Percentiles rank a stretch among this genome's conserved stretches.
Conservation (phyloP, 2,329 filamentous ascomycete genomes). For the Talaromyces islandicus region DNA sequence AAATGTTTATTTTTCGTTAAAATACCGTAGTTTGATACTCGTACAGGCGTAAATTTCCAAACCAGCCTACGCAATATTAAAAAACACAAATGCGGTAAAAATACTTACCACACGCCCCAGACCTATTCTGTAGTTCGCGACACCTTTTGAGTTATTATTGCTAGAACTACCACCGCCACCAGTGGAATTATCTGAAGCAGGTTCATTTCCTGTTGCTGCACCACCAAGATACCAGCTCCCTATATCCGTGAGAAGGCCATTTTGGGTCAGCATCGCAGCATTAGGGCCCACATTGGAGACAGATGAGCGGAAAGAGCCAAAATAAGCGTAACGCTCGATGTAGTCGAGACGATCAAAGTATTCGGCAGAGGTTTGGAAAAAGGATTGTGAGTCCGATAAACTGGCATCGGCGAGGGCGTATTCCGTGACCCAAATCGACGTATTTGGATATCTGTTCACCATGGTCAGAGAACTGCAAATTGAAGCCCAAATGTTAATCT, state of each 20-base stretch:
- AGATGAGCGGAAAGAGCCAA: conserved; percentile 7
- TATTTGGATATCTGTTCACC: conserved; percentile 6
- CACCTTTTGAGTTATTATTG: background rate
- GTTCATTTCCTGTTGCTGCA: conserved; percentile 6
- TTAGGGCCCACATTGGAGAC: conserved; percentile 9
- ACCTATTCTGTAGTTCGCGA: background rate
- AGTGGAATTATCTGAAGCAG: conserved; percentile 1
- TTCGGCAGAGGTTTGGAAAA: conserved; percentile 9
- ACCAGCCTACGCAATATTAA: background rate
- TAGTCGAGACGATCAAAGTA: conserved; percentile 11
- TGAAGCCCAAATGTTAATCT: background rate
- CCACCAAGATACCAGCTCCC: conserved; percentile 10
- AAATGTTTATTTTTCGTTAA: background rate
- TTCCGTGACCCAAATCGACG: conserved; percentile 9
- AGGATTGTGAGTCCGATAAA: conserved; percentile 2
- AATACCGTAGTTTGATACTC: background rate
- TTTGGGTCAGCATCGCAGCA: conserved; percentile 7
- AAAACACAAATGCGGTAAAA: background rate
- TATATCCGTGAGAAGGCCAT: conserved; percentile 9
- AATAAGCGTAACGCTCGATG: conserved; percentile 10
- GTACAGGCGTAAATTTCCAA: background rate
- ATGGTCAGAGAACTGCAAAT: background rate
- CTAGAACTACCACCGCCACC: background rate
- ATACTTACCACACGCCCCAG: background rate
- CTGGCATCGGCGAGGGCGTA: conserved; percentile 5